A percentile compares a stretch with the other conserved stretches of the same genome.
These are phyloP conservation scores for Neurospora sp. DNA, from an alignment of 495 filamentous ascomycete species.

Conservation along the genomic window DNA sequence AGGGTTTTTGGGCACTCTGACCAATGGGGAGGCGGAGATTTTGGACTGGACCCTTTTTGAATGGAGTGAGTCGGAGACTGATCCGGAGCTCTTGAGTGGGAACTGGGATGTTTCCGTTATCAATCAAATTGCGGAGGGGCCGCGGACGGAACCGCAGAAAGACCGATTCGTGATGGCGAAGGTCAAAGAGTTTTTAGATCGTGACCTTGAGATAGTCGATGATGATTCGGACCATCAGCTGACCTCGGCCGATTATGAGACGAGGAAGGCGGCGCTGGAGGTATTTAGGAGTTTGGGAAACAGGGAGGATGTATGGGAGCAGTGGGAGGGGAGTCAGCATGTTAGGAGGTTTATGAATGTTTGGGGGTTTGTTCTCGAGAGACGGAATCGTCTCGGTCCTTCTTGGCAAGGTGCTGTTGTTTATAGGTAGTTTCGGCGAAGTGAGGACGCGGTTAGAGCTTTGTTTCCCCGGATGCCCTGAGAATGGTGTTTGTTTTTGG, in stretches of 20 bases:
- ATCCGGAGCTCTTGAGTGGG: neutral
- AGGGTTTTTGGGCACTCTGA: neutral
- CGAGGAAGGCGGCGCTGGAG: neutral
- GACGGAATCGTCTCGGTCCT: neutral
- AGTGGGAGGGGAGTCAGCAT: neutral
- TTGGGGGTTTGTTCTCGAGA: neutral
- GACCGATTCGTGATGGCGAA: neutral
- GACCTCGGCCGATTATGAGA: neutral
- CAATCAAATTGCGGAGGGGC: neutral
- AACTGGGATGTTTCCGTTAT: neutral
- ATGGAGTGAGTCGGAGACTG: neutral
- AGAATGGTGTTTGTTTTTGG: neutral
- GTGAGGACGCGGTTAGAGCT: neutral
- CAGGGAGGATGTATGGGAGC: neutral
- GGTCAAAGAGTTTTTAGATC: neutral
- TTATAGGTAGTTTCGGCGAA: neutral
- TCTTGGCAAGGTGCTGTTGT: neutral
- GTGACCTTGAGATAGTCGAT: neutral
- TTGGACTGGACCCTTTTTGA: neutral
- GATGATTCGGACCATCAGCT: neutral
- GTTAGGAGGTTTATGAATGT: neutral
- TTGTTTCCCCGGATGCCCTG: neutral
- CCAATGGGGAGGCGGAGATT: neutral
- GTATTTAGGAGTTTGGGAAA: neutral
- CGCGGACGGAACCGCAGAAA: neutral